Evolutionary conservation across 2,329 filamentous ascomycete species (phyloP).

Genomic region (Mollisia scopiformis): DNA sequence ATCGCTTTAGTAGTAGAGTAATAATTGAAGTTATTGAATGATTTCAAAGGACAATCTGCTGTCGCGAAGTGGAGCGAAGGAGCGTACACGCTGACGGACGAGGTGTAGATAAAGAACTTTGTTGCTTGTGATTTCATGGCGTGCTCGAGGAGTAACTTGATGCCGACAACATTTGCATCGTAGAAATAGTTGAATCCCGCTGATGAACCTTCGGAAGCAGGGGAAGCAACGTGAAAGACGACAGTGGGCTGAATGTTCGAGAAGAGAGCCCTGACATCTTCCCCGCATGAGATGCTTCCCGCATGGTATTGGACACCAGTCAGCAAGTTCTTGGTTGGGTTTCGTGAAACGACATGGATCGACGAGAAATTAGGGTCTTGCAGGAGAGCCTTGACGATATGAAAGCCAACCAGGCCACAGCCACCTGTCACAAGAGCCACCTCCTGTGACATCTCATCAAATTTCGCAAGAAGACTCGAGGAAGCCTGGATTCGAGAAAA

Average conservation of each 20-base stretch:
- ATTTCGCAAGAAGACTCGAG: too few species aligned
- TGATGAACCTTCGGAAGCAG: too few species aligned
- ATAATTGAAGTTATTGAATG: neutral
- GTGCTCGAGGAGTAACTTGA: too few species aligned
- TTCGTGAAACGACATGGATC: conserved; percentile 9
- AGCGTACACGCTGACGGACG: neutral
- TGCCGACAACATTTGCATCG: too few species aligned
- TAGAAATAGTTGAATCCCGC: too few species aligned
- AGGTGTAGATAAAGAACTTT: neutral
- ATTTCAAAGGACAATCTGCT: neutral
- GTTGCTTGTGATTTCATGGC: too few species aligned
- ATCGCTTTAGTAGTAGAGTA: neutral
- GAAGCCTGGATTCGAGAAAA: too few species aligned
- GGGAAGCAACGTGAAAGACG: neutral
- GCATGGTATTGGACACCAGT: conserved; percentile 1
- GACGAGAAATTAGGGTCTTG: neutral
- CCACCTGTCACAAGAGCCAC: conserved; percentile 31
- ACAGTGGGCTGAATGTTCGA: conserved; percentile 1
- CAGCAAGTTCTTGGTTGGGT: neutral
- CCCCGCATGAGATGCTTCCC: neutral
- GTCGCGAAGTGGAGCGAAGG: neutral
- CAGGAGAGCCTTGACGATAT: conserved; percentile 3
- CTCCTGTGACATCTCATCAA: too few species aligned
- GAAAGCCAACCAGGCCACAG: conserved; percentile 38
- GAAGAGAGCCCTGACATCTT: neutral